phyloP scores from a whole-genome alignment of 129 eudicot species.

The sunflower (Helianthus annuus) region HanXRQr2.0-SUNRISE NC_035444.2:146656333-146656832 shows the following conservation, averaged over 20 bases:
- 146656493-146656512: background rate
- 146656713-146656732: too few species aligned
- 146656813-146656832: too few species aligned
- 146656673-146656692: background rate
- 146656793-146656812: background rate
- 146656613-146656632: constrained; percentile 14
- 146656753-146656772: background rate
- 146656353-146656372: too few species aligned
- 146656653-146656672: constrained; percentile 6
- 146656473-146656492: background rate
- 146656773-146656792: background rate
- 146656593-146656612: background rate
- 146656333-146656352: too few species aligned
- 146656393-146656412: too few species aligned
- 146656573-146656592: constrained; percentile 30
- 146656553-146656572: constrained; percentile 29
- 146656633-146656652: background rate
- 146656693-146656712: too few species aligned
- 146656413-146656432: background rate
- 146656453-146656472: background rate
- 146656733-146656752: background rate
- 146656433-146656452: too few species aligned
- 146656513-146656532: background rate
- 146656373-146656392: too few species aligned
- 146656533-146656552: constrained; percentile 28